Evolutionary conservation across 2,329 filamentous ascomycete species (phyloP).

Genomic region (Exophiala dermatitidis): DNA sequence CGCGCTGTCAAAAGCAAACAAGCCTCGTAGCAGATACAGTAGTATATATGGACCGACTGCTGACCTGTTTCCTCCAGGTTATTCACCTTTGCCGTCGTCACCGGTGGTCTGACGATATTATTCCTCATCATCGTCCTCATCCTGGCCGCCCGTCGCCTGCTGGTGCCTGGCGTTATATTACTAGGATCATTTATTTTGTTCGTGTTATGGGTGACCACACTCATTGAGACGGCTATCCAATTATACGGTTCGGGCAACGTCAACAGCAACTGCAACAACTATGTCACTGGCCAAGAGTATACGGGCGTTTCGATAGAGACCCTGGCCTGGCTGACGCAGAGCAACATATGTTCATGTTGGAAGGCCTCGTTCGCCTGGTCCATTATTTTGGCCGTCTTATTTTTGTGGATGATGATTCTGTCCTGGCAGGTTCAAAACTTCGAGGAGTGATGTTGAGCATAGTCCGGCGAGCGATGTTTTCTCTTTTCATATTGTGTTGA

Average conservation of each 20-base stretch:
- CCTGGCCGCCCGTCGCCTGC: conserved; percentile 49
- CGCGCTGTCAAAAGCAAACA: not conserved
- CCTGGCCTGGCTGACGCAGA: conserved; percentile 56
- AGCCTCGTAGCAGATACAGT: not conserved
- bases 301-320: conserved; percentile 48
- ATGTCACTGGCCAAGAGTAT: conserved; percentile 43
- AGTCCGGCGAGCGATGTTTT: not conserved
- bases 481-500: not conserved
- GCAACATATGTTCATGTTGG: conserved; percentile 58
- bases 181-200: conserved; percentile 55
- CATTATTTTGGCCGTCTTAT: conserved; percentile 56
- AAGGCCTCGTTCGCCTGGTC: conserved; percentile 57
- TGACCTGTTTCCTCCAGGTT: conserved; percentile 41
- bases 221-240: conserved; percentile 58
- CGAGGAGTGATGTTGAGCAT: conserved; percentile 18
- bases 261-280: conserved; percentile 53
- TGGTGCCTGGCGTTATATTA: conserved; percentile 54
- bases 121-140: conserved; percentile 54
- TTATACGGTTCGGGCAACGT: conserved; percentile 54
- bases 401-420: conserved; percentile 61
- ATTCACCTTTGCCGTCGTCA: conserved; percentile 57
- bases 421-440: conserved; percentile 49
- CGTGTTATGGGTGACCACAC: conserved; percentile 53
- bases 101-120: conserved; percentile 49
- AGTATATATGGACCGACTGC: not conserved